Evolutionary conservation across 2,329 filamentous ascomycete species (phyloP), one percentile per base, ranked within the genome.

Genomic region (Fusarium mundagurra): DNA sequence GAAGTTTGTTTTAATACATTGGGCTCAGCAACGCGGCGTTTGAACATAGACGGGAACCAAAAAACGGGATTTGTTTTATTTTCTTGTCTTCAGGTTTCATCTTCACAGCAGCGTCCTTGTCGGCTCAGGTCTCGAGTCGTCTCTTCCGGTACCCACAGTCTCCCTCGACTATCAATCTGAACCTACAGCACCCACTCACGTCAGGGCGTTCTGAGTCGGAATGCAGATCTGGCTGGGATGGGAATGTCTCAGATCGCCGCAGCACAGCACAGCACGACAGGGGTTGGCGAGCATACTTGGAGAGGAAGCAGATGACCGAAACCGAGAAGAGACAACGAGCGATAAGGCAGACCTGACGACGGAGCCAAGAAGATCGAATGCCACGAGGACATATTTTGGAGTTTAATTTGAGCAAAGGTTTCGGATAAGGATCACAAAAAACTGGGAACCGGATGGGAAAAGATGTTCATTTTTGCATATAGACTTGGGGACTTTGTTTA

Each of bases 11-110:
- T 66, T 47, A 60, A 31, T 45, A 70, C 47, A 63, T 51, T 58
- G 76, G 64, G 61, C 64, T 76, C 71, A 73, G 51, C 72, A 74
- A 74, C 76, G 68, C 69, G 81, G 81, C 80, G 81, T 82, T 82
- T 67, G 69, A 79, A 63, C 62, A 81, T 82, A 82, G 79, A 83
- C 74, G 74, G 80, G 67, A 57, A 57, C 51, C 65, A 72, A 67
- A 55, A 63, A 67, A 55, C 48, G 67, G 76, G 67, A 70, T 45
- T 78, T 72, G 64, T 50, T 51, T 76, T 78, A 60, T 58, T 65
- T 71, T 63, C 41, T 68, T 55, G 44, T 61, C 64, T 57, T 61
- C 47, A 43, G 55, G 57, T 53, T 36, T 61, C 64, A 27, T 51
- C 45, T 69, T 51, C 61, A 72, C 65, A 48, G 39, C 64, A 67